Base-by-base conservation (phyloP, 1,284 basidiomycete species). In the Heterobasidion irregulare region DNA sequence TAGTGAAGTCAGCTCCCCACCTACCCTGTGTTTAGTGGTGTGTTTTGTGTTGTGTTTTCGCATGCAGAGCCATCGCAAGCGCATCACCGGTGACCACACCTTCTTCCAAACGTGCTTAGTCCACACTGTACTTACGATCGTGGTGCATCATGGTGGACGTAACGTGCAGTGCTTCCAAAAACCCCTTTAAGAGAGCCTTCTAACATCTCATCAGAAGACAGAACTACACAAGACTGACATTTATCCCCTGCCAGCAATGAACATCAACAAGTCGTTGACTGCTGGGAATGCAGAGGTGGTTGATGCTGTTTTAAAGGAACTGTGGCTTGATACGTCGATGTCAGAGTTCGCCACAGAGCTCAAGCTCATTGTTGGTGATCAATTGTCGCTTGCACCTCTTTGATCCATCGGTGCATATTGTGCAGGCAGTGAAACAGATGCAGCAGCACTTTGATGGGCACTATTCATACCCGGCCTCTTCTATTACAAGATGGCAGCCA, bases 211-310 rank as follows among this genome's bases (percentile, higher is more conserved):
- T 2, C 4, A 41, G 2, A 64, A 67, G 47, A 73, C 74, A 13
- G 58, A 65, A 0, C 19, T 69, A 0, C 69, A 73, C 58, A 56
- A 64, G 33, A 72, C 72, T 0, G 47, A 59, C 0, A 49, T 72
- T 2, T 62, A 66, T 50, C 72, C 74, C 0, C 56, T 74, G 0
- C 68, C 68, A 0, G 64, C 70, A 0, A 69, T 66, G 65, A 57
- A 70, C 2, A 72, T 76, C 45, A 69, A 75, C 57, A 67, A 75
- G 48, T 67, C 70, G 0, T 64, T 68, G 0, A 71, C 66, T 12
- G 58, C 58, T 6, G 73, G 72, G 1, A 71, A 71, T 58, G 68
- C 65, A 1, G 64, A 72, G 9, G 71, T 74, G 32, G 56, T 68
- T 8, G 58, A 69, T 13, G 65, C 65, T 0, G 67, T 74, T 19